Evolutionary conservation across 331 rosid genomes (phyloP), one percentile per base, ranked within the genome.

Genomic region (Acacia pycnantha): DNA sequence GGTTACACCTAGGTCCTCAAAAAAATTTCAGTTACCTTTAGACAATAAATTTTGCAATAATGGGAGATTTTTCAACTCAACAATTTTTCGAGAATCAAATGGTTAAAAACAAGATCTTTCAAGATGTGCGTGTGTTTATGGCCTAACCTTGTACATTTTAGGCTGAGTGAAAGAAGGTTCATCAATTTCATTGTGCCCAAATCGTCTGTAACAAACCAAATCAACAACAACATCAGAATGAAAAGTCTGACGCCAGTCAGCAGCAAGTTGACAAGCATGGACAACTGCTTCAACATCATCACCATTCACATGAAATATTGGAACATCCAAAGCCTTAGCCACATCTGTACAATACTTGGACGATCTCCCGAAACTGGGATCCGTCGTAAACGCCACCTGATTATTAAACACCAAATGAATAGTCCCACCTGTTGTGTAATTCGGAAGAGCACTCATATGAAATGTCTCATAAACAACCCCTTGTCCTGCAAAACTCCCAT

Each of bases 141-240:
- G 64, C 5, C 64, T n/a, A 56, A 95, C 99, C 99, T 95, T 82
- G 58, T 93, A 93, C 98, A 95, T 95, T 82, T 95, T 89, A 77
- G 99, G 99, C 89, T 95, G 99, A 1, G 98, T 95, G 84, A 95
- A 95, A 46, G 97, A 93, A 27, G 99, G 99, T 78, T 93, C 98
- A 77, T 95, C 97, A 82, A 95, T 93, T 90, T 93, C 99, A 80
- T 91, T 95, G 84, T 95, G 98, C 61, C 99, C 99, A 84, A 90
- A 93, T 77, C 97, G 87, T 68, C 98, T 94, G 82, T 93, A 95
- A 48, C 99, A 95, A 53, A 95, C 99, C 50, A 95, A 84, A 84
- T 95, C 98, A 81, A 95, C 98, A n/a, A 95, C 98, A 50, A 93
- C 99, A 83, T 95, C 98, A 50, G 98, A 93, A 92, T 93, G 99